phyloP scores from a whole-genome alignment of 2,329 filamentous ascomycete genomes.

The Rugonectria rugulosa region DNA sequence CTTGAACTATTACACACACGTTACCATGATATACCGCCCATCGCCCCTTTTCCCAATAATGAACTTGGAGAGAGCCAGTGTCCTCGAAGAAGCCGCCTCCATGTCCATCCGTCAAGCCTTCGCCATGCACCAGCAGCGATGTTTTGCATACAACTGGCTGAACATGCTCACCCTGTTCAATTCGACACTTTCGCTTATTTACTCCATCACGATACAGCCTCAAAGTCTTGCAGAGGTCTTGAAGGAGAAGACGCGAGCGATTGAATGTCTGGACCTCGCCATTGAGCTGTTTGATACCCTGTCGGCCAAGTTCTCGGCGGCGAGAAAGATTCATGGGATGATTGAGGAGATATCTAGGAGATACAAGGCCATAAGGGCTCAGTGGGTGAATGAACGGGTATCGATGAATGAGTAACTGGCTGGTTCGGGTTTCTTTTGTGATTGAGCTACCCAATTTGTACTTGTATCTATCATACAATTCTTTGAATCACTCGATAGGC shows the following conservation, averaged over 20 bases:
- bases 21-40: constrained; percentile 54
- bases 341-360: constrained; percentile 34
- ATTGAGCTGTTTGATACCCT: constrained; percentile 43
- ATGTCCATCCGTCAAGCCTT: constrained; percentile 53
- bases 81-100: constrained; percentile 48
- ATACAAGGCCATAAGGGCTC: constrained; percentile 21
- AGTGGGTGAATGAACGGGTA: too few species aligned
- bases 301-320: constrained; percentile 41
- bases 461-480: too few species aligned
- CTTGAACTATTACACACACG: constrained; percentile 56
- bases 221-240: constrained; percentile 40
- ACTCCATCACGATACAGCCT: constrained; percentile 50
- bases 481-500: too few species aligned
- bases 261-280: constrained; percentile 42
- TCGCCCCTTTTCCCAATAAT: constrained; percentile 51
- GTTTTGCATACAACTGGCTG: constrained; percentile 53
- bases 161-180: constrained; percentile 52
- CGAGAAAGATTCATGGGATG: constrained; percentile 39
- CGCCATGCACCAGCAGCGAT: constrained; percentile 47
- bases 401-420: too few species aligned
- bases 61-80: constrained; percentile 45
- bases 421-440: too few species aligned
- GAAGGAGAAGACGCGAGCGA: constrained; percentile 39
- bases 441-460: too few species aligned
- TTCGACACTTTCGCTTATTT: constrained; percentile 51